phyloP scores from a whole-genome alignment of 1,284 basidiomycete species.

The Austroboletus niveus region DNA sequence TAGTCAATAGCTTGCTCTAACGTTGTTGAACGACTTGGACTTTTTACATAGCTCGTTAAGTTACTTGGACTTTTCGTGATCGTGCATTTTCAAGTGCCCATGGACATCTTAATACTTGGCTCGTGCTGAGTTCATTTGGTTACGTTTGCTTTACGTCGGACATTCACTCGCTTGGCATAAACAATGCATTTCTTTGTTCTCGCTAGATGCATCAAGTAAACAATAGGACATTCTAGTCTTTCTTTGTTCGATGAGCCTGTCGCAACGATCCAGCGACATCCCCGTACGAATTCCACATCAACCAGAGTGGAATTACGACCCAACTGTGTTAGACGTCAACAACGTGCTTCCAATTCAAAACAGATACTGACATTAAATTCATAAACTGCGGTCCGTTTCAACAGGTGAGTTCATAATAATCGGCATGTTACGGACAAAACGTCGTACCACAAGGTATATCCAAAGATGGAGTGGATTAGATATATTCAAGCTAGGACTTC shows the following conservation, averaged over 20 bases:
- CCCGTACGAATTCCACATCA: constrained; percentile 75
- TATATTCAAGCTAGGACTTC: constrained; percentile 67
- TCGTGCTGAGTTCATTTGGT: too few species aligned
- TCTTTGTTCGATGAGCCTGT: constrained; percentile 43
- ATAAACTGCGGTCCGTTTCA: constrained; percentile 53
- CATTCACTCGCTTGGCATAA: too few species aligned
- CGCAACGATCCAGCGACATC: constrained; percentile 64
- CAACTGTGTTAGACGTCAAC: constrained; percentile 48
- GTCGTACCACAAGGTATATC: constrained; percentile 52
- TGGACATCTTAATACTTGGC: too few species aligned
- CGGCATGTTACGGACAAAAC: not conserved
- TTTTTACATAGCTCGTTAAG: too few species aligned
- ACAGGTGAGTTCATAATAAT: constrained; percentile 2
- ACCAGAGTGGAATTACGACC: constrained; percentile 71
- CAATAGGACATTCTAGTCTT: constrained; percentile 22
- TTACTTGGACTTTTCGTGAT: too few species aligned
- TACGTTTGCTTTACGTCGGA: too few species aligned
- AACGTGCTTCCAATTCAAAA: constrained; percentile 3
- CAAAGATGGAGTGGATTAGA: constrained; percentile 60
- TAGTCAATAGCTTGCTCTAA: too few species aligned
- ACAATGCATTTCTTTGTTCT: too few species aligned
- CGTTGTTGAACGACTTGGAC: too few species aligned
- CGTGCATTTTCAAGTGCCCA: too few species aligned
- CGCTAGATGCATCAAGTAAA: too few species aligned
- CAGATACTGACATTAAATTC: constrained; percentile 63